Evolutionary conservation across 371 early-diverging fungal species (phyloP).

Genomic region (Rhizopus microsporus): DNA sequence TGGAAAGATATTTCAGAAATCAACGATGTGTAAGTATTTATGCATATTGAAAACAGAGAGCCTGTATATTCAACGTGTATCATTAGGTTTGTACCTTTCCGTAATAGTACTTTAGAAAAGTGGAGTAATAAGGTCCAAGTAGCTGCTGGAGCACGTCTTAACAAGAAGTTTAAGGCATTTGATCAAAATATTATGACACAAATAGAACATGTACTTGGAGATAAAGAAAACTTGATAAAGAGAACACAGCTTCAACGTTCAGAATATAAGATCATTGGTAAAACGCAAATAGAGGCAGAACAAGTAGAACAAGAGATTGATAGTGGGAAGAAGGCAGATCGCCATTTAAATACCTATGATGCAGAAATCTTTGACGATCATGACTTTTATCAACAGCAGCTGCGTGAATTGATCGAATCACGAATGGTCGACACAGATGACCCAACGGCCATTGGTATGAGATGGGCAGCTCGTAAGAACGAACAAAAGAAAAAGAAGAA

Average conservation of each 20-base stretch:
- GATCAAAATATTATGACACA: conserved; percentile 85
- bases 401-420: conserved; percentile 92
- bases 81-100: conserved; percentile 67
- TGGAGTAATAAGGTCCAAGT: conserved; percentile 91
- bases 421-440: conserved; percentile 90
- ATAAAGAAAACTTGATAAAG: conserved; percentile 78
- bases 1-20: conserved; percentile 69
- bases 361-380: conserved; percentile 92
- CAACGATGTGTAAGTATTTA: conserved; percentile 47
- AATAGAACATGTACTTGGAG: conserved; percentile 70
- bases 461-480: conserved; percentile 78
- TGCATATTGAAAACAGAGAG: background rate
- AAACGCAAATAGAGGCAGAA: conserved; percentile 26
- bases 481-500: conserved; percentile 77
- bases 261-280: conserved; percentile 65
- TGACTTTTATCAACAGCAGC: conserved; percentile 91
- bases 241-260: conserved; percentile 82
- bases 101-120: conserved; percentile 85
- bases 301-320: conserved; percentile 21
- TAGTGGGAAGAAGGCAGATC: conserved; percentile 46
- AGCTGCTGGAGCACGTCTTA: conserved; percentile 67
- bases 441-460: conserved; percentile 72
- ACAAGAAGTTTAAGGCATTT: conserved; percentile 93
- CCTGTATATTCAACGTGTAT: background rate
- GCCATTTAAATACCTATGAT: conserved; percentile 75